Evolutionary conservation across 345 rosid genomes (phyloP), one percentile per base, ranked within the genome.

Genomic region (Acer campestre): DNA sequence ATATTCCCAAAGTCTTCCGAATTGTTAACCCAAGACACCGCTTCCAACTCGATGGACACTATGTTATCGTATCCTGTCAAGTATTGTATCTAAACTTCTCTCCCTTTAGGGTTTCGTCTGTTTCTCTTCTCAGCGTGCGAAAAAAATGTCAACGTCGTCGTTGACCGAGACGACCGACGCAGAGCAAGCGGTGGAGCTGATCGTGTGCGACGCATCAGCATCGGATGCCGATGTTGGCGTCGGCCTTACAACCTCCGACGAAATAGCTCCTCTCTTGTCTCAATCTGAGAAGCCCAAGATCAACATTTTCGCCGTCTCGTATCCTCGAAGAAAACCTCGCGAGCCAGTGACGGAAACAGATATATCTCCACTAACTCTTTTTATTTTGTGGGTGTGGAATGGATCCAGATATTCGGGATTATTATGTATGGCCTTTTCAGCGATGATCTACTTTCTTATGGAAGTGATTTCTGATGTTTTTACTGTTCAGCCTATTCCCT

Each of bases 371-470:
- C 59, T 89, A 7, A 68, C 80, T 67, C 90, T 84, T 80, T 80
- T 85, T 75, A 27, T 85, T 75, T 75, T 82, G 70, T 93, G 97
- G 95, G 68, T 92, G 67, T 93, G 98, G 98, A 87, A 82, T 85
- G 98, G 98, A 25, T 93, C 98, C 69, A 88, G 95, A 82, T 91
- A 88, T 84, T 91, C 98, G 64, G 98, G 98, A 77, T 79, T 93
- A 49, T 22, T 90, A n/a, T 91, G 98, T 56, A 84, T 88, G 89
- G 89, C 88, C 46, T 73, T 86, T 46, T 93, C 98, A 35, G 91
- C 98, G 2, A 67, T 82, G 44, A 63, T 87, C 46, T 95, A 91
- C 87, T 90, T 93, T 80, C 4, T 84, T 80, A 95, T 95, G 97
- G 97, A 91, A 85, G 73, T 89, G 80, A 78, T 93, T 79, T 87